Percentiles rank a stretch among this genome's conserved stretches.
Evolutionary conservation across 805 yeast species (phyloP).

Genomic region (Starmerella geochares): DNA sequence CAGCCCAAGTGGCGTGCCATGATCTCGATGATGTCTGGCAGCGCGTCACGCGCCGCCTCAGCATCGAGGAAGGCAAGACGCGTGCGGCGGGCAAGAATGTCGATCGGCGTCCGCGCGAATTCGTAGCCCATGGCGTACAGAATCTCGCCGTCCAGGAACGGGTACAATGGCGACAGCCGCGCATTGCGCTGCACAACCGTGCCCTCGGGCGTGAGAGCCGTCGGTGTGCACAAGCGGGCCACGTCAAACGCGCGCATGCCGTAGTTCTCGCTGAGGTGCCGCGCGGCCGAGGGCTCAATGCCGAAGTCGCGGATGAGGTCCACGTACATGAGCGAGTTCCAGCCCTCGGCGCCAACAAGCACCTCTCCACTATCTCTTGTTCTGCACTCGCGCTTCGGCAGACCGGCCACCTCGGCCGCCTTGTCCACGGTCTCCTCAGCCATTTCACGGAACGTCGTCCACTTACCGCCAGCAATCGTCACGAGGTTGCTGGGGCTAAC

Average conservation of each 20-base stretch:
- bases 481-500: constrained; percentile 64
- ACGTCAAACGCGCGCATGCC: constrained; percentile 74
- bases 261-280: constrained; percentile 74
- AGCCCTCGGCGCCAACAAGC: constrained; percentile 73
- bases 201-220: constrained; percentile 31
- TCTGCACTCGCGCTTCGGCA: constrained; percentile 38
- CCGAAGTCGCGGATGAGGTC: constrained; percentile 70
- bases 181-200: constrained; percentile 39
- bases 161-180: constrained; percentile 40
- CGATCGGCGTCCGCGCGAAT: constrained; percentile 78
- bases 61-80: constrained; percentile 88
- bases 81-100: constrained; percentile 85
- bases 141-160: constrained; percentile 77
- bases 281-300: constrained; percentile 63
- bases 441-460: constrained; percentile 98
- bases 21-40: constrained; percentile 74
- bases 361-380: constrained; percentile 39
- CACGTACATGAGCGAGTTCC: constrained; percentile 61
- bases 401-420: constrained; percentile 36
- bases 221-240: constrained; percentile 42
- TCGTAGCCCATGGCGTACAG: constrained; percentile 72
- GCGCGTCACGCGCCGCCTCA: constrained; percentile 65
- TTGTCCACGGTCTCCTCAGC: constrained; percentile 85
- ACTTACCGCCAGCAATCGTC: constrained; percentile 92
- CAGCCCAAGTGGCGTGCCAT: constrained; percentile 75